phyloP scores from a whole-genome alignment of 768 basidiomycete genomes.

The Holtermannia corniformis region DNA sequence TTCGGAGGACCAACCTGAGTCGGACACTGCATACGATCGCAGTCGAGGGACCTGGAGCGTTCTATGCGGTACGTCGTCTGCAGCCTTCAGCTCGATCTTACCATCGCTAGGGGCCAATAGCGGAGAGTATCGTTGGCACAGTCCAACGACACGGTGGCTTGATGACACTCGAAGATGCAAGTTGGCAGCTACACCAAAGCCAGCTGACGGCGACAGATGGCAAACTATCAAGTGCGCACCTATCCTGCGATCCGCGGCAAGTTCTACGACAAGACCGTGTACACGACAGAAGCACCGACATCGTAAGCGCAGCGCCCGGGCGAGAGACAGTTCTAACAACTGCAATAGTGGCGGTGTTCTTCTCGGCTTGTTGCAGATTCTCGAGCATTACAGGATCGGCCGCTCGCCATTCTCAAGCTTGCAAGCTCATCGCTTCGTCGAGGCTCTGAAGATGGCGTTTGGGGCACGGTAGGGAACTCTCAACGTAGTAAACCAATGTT shows the following conservation, averaged over 20 bases:
- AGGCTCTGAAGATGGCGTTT: constrained; percentile 74
- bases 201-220: constrained; percentile 40
- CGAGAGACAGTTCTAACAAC: neutral
- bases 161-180: constrained; percentile 58
- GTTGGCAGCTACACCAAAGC: too few relatives aligned
- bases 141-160: constrained; percentile 67
- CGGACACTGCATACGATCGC: constrained; percentile 67
- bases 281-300: constrained; percentile 74
- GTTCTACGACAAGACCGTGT: constrained; percentile 68
- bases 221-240: constrained; percentile 59
- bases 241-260: constrained; percentile 65
- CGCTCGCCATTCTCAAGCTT: constrained; percentile 45
- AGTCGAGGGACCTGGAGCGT: constrained; percentile 62
- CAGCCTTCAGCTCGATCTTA: neutral
- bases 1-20: constrained; percentile 65
- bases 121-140: constrained; percentile 65
- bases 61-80: constrained; percentile 54
- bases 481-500: too few relatives aligned
- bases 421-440: constrained; percentile 63
- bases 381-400: constrained; percentile 56
- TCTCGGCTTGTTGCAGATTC: constrained; percentile 78
- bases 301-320: constrained; percentile 19
- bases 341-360: constrained; percentile 65
- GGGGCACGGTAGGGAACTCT: constrained; percentile 50
- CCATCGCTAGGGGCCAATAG: constrained; percentile 46